Percentiles rank a stretch among this genome's conserved stretches.
Conservation (phyloP, 129 eudicot genomes). For the Artemisia argyi region DNA sequence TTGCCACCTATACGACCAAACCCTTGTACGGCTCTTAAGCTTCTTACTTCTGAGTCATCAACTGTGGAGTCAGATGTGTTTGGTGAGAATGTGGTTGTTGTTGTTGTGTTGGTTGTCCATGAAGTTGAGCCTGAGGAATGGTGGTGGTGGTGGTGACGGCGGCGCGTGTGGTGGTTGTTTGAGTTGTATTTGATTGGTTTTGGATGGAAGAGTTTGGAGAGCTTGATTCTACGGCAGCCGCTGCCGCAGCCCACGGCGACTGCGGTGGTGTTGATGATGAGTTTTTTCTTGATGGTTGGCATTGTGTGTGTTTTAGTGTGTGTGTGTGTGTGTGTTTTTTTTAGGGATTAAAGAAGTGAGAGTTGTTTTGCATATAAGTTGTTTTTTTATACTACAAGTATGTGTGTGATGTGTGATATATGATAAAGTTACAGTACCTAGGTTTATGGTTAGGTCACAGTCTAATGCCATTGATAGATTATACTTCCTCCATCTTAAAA, state of each 20-base stretch:
- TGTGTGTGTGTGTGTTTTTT: background rate
- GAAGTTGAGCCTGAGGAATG: conserved; percentile 48
- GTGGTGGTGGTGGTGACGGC: conserved; percentile 17
- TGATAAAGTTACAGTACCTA: conserved; percentile 23
- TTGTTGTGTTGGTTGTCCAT: conserved; percentile 35
- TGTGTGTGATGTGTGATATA: background rate
- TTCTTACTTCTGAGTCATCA: conserved; percentile 50
- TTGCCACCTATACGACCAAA: conserved; percentile 73
- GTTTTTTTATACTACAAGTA: background rate
- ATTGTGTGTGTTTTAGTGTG: conserved; percentile 16
- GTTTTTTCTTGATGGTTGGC: conserved; percentile 53
- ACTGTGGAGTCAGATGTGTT: conserved; percentile 23
- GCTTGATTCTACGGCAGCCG: conserved; percentile 59
- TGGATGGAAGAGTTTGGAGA: conserved; percentile 64
- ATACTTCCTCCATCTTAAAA: no score
- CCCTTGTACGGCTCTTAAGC: conserved; percentile 74
- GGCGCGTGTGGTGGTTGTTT: conserved; percentile 29
- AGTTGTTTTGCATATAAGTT: background rate
- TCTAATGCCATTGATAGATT: background rate
- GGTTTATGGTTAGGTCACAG: conserved; percentile 21
- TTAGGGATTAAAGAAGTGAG: background rate
- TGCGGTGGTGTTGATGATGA: conserved; percentile 46
- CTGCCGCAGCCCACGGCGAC: conserved; percentile 76
- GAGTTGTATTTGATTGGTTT: conserved; percentile 37
- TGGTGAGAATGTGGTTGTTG: conserved; percentile 42